Percentiles rank a stretch among this genome's conserved stretches.
phyloP scores from a whole-genome alignment of 345 rosid genomes.

The Hevea brasiliensis region DNA sequence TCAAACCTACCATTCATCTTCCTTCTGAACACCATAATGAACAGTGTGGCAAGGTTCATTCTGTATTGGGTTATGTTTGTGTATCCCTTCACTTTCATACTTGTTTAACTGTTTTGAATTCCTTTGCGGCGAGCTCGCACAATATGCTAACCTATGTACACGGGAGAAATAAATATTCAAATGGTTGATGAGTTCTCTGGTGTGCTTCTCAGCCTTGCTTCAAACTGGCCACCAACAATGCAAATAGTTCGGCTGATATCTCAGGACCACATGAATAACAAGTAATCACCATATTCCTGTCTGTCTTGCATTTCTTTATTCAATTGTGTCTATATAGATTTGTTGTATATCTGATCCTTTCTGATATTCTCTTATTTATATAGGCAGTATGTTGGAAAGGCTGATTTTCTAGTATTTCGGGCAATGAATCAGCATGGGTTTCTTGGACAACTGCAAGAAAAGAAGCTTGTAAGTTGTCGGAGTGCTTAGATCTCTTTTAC shows the following conservation, averaged over 20 bases:
- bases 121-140: neutral
- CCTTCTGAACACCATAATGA: neutral
- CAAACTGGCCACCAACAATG: conserved; percentile 92
- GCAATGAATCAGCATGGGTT: conserved; percentile 96
- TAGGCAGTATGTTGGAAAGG: conserved; percentile 95
- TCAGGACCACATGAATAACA: conserved; percentile 98
- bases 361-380: conserved; percentile 4
- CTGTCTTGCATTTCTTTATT: conserved; percentile 12
- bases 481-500: conserved; percentile 1
- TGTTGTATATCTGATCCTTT: conserved; percentile 23
- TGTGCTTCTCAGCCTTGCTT: conserved; percentile 87
- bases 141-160: neutral
- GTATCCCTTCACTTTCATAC: neutral
- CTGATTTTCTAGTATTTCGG: conserved; percentile 92
- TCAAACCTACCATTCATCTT: neutral
- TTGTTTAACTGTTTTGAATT: neutral
- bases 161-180: neutral
- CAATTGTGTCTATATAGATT: conserved; percentile 10
- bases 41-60: neutral
- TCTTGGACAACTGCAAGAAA: conserved; percentile 92
- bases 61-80: neutral
- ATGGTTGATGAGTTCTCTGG: too few species aligned
- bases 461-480: conserved; percentile 83
- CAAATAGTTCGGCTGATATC: conserved; percentile 96
- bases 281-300: conserved; percentile 45